Evolutionary conservation across 2,329 filamentous ascomycete species (phyloP).

Genomic region (Cercospora citrullina): DNA sequence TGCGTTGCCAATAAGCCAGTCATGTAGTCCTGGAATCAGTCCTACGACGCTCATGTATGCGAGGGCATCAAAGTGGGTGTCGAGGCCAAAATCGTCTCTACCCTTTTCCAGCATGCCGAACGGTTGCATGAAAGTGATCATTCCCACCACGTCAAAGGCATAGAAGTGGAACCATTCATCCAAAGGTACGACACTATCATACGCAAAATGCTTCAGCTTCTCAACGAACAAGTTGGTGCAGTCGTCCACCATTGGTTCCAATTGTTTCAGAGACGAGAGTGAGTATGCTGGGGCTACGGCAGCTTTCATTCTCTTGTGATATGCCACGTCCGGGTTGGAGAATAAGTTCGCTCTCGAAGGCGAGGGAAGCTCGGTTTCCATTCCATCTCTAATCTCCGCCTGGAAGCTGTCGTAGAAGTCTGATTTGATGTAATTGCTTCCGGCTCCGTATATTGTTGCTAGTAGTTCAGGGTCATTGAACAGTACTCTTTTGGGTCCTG

Average conservation of each 20-base stretch:
- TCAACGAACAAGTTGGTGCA: constrained; percentile 64
- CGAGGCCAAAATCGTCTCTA: constrained; percentile 13
- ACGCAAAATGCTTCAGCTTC: background rate
- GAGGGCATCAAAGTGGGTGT: constrained; percentile 2
- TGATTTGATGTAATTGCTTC: constrained; percentile 38
- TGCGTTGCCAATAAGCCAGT: constrained; percentile 1
- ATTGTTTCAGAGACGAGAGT: constrained; percentile 69
- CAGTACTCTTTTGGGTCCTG: constrained; percentile 73
- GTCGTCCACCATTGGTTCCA: constrained; percentile 74
- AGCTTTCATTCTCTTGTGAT: constrained; percentile 27
- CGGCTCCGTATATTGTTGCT: constrained; percentile 55
- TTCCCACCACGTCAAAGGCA: constrained; percentile 26
- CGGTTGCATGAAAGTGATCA: constrained; percentile 23
- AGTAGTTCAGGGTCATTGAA: constrained; percentile 70
- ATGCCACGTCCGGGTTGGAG: background rate
- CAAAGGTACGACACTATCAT: constrained; percentile 4
- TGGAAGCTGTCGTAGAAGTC: constrained; percentile 17
- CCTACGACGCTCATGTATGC: constrained; percentile 4
- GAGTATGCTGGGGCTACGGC: constrained; percentile 26
- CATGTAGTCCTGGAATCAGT: background rate
- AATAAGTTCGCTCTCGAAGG: constrained; percentile 16
- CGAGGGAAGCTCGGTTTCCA: background rate
- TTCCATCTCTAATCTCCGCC: background rate
- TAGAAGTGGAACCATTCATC: constrained; percentile 19
- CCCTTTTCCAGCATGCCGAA: constrained; percentile 26